Evolutionary conservation across 768 basidiomycete genomes (phyloP).

Genomic region (Macrolepiota fuliginosa): DNA sequence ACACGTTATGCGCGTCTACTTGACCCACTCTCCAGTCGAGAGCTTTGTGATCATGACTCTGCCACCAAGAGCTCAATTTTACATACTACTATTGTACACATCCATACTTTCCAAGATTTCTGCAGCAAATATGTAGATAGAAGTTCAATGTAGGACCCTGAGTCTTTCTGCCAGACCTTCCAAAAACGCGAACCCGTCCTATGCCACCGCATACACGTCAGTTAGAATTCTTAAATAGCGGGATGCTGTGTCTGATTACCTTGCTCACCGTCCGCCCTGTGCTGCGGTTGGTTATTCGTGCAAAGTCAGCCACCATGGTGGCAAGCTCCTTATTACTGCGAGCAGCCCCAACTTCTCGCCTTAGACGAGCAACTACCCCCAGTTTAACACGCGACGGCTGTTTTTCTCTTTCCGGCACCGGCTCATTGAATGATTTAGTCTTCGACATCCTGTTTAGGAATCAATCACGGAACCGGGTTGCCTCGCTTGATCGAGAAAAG

Average conservation of each 20-base stretch:
- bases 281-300: conserved; percentile 63
- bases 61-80: not conserved
- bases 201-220: conserved; percentile 3
- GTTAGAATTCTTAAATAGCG: not conserved
- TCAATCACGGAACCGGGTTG: not conserved
- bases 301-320: conserved; percentile 67
- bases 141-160: conserved; percentile 33
- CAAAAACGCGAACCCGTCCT: conserved; percentile 70
- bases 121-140: not conserved
- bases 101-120: not conserved
- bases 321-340: conserved; percentile 57
- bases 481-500: conserved; percentile 14
- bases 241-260: conserved; percentile 26
- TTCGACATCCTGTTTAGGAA: conserved; percentile 28
- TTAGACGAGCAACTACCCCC: conserved; percentile 56
- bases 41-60: not conserved
- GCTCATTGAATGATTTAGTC: conserved; percentile 39
- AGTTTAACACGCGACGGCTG: conserved; percentile 51
- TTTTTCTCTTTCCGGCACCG: conserved; percentile 34
- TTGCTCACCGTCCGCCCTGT: conserved; percentile 74
- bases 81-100: not conserved
- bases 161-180: conserved; percentile 58
- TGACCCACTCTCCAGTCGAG: not conserved
- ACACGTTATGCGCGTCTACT: not conserved
- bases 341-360: conserved; percentile 50